Base-by-base conservation (phyloP, 768 basidiomycete species). In the Tremella fuciformis region DNA sequence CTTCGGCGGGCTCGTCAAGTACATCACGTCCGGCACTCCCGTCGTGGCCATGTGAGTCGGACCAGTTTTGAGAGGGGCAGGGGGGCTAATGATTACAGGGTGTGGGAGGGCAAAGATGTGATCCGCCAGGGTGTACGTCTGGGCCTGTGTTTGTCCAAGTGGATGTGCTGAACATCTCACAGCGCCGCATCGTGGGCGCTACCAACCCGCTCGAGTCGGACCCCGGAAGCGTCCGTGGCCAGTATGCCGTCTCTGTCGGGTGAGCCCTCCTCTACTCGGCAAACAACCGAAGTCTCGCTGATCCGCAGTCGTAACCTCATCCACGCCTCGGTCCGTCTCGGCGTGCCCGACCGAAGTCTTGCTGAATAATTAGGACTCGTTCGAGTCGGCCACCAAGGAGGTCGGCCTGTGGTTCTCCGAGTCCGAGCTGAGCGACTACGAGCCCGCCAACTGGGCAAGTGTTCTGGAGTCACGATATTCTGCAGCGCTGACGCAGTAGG, bases 51-150 rank as follows among this genome's bases (percentile, higher is more conserved):
- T 73, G 71, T 72, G 53, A 62, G 68, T 62, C 21, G 8, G 38
- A 8, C 38, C 13, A 15, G 18, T 15, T n/a, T 11, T 39, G 41
- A 53, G 18, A 8, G n/a, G n/a, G n/a, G n/a, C 15, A 15, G 9
- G 18, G 8, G 21, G 21, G 8, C 11, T 1, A 38, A 44, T 63
- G 58, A 60, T 21, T 9, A 29, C 19, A 72, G 70, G 70, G 71
- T 73, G 19, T 73, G 71, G 71, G 71, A 73, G 48, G 71, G 71
- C 63, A 73, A 73, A 58, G 71, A 73, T 41, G 61, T 73, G 52
- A 73, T 73, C 50, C 62, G 65, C n/a, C 71, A 73, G 52, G 71
- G 71, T 37, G 71, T 73, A 41, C 59, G 71, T 66, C 25, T 24
- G 8, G n/a, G n/a, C n/a, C n/a, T n/a, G n/a, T n/a, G 2, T 24